A percentile compares a stretch with the other conserved stretches of the same genome.
These are phyloP conservation scores for Fragilaria radians DNA, from an alignment of 108 stramenopile species.

Conservation along the genomic window DNA sequence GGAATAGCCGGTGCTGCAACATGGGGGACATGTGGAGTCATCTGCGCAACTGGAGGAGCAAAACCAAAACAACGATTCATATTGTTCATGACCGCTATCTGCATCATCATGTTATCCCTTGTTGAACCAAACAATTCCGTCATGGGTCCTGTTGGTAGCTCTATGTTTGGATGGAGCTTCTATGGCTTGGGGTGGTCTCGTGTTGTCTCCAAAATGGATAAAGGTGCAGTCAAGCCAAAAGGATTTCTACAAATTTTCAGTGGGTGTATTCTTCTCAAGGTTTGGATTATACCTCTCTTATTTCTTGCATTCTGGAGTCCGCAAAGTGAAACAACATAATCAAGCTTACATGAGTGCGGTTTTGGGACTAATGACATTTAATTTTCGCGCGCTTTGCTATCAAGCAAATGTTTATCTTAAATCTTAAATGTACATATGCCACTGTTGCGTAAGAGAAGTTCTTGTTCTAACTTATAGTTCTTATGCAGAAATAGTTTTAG, in stretches of 20 bases:
- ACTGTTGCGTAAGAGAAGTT: too few relatives aligned
- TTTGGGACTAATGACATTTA: too few relatives aligned
- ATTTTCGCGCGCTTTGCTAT: too few relatives aligned
- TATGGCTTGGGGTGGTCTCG: conserved; percentile 4
- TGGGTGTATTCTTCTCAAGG: conserved; percentile 8
- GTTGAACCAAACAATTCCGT: conserved; percentile 15
- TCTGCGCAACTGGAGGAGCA: conserved; percentile 29
- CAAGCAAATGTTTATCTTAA: too few relatives aligned
- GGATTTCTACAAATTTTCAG: background rate
- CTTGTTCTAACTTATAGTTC: too few relatives aligned
- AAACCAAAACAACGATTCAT: conserved; percentile 17
- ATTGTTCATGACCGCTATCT: conserved; percentile 24
- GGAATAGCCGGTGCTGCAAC: conserved; percentile 16
- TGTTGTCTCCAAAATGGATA: background rate
- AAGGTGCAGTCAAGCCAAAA: background rate
- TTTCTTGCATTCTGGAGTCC: conserved; percentile 5
- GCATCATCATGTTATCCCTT: conserved; percentile 13
- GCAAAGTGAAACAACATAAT: too few relatives aligned
- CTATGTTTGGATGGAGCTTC: conserved; percentile 29
- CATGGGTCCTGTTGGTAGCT: conserved; percentile 17
- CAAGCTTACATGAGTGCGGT: too few relatives aligned
- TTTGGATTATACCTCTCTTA: conserved; percentile 24
- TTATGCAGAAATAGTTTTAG: too few relatives aligned
- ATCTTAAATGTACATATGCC: too few relatives aligned
- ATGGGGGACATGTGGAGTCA: conserved; percentile 35